A percentile compares a stretch with the other conserved stretches of the same genome.
phyloP scores from a whole-genome alignment of 2,329 filamentous ascomycete genomes.

The Gaeumannomyces tritici region DNA sequence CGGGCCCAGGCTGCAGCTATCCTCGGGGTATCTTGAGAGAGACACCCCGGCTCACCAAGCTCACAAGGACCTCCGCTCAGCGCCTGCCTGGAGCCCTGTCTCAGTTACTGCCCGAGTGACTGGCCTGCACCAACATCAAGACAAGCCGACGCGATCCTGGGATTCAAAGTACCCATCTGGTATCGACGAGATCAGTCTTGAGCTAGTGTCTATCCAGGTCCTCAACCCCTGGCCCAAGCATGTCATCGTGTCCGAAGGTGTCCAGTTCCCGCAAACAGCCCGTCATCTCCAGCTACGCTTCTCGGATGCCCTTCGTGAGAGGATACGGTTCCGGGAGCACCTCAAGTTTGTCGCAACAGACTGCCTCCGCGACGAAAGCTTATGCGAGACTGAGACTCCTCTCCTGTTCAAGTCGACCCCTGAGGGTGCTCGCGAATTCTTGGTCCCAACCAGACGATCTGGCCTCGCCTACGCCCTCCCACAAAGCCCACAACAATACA shows the following conservation, averaged over 20 bases:
- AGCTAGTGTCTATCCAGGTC: slow-evolving; percentile 50
- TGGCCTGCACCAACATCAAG: slow-evolving; percentile 9
- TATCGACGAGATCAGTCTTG: slow-evolving; percentile 41
- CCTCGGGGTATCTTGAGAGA: slow-evolving; percentile 27
- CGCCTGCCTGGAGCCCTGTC: slow-evolving; percentile 44
- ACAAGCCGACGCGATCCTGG: neutral
- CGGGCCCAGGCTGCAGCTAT: slow-evolving; percentile 26
- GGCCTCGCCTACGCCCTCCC: slow-evolving; percentile 83
- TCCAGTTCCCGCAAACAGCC: slow-evolving; percentile 62
- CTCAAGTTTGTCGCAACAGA: slow-evolving; percentile 35
- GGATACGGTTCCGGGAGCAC: slow-evolving; percentile 61
- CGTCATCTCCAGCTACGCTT: slow-evolving; percentile 82
- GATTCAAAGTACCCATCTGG: slow-evolving; percentile 10
- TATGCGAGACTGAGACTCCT: slow-evolving; percentile 81
- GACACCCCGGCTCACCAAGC: slow-evolving; percentile 21
- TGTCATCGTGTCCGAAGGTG: slow-evolving; percentile 66
- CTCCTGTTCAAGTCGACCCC: slow-evolving; percentile 95
- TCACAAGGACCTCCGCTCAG: slow-evolving; percentile 32
- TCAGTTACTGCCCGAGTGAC: slow-evolving; percentile 29
- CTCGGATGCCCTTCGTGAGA: slow-evolving; percentile 52
- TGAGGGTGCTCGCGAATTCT: slow-evolving; percentile 87
- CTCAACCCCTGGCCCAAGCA: slow-evolving; percentile 68
- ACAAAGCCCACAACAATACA: slow-evolving; percentile 97
- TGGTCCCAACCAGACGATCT: slow-evolving; percentile 73
- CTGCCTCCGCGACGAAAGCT: slow-evolving; percentile 37